A percentile compares a stretch with the other conserved stretches of the same genome.
Evolutionary conservation across 306 rosid species (phyloP).

Genomic region (Lathyrus aphaca): DNA sequence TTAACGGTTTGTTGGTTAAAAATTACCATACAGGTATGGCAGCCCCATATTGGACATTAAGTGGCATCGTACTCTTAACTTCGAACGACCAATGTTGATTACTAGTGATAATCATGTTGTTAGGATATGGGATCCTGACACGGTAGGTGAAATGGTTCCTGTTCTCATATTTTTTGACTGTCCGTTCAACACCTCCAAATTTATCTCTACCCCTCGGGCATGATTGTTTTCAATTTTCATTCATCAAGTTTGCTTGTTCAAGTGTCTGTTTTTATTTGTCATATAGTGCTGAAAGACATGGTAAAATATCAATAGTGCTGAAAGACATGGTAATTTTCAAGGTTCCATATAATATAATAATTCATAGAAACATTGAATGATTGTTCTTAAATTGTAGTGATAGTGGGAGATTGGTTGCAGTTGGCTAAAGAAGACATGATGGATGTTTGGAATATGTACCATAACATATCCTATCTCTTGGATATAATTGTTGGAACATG

Average conservation of each 20-base stretch:
- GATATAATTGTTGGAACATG: constrained; percentile 10
- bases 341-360: neutral
- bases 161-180: constrained; percentile 32
- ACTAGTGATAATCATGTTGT: constrained; percentile 79
- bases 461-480: constrained; percentile 13
- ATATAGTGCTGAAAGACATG: constrained; percentile 4
- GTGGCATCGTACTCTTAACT: constrained; percentile 89
- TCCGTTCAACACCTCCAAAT: constrained; percentile 12
- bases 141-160: constrained; percentile 50
- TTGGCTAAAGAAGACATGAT: neutral
- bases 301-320: neutral
- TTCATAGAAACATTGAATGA: neutral
- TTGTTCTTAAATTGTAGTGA: neutral
- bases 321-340: constrained; percentile 7
- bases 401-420: constrained; percentile 7
- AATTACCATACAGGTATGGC: constrained; percentile 70
- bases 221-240: constrained; percentile 13
- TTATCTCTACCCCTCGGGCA: constrained; percentile 9
- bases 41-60: constrained; percentile 89
- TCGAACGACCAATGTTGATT: constrained; percentile 70
- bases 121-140: constrained; percentile 89
- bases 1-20: constrained; percentile 29
- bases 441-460: constrained; percentile 16
- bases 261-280: constrained; percentile 17
- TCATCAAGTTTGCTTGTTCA: neutral